Percentiles rank a stretch among this genome's conserved stretches.
phyloP scores from a whole-genome alignment of 805 yeast species.

The Starmerella powellii region DNA sequence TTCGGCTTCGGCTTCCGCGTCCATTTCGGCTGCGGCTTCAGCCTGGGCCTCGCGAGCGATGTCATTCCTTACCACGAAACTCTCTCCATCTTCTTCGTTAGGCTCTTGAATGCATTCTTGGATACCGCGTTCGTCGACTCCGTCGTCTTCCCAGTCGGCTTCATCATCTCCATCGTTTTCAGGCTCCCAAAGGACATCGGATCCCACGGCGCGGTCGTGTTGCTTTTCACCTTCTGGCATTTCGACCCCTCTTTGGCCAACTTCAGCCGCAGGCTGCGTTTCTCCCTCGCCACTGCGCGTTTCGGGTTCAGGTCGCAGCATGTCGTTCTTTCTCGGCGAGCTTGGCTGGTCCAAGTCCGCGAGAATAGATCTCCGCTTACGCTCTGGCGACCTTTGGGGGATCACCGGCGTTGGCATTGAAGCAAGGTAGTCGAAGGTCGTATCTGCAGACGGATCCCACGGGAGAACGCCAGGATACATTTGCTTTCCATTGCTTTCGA shows the following conservation, averaged over 20 bases:
- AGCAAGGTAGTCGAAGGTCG: slow-evolving; percentile 4
- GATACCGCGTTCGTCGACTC: too few species aligned
- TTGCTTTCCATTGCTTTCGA: too few species aligned
- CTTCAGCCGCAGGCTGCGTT: too few species aligned
- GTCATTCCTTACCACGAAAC: slow-evolving; percentile 1
- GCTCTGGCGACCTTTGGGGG: slow-evolving; percentile 10
- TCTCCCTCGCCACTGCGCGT: too few species aligned
- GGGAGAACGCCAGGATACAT: slow-evolving; percentile 2
- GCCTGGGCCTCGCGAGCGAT: neutral
- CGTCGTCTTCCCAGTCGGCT: neutral
- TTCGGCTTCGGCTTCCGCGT: too few species aligned
- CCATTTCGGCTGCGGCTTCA: neutral
- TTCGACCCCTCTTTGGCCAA: too few species aligned
- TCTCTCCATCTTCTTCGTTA: neutral
- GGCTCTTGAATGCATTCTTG: too few species aligned
- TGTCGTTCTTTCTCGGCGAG: too few species aligned
- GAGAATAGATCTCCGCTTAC: slow-evolving; percentile 2
- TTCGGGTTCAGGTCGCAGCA: too few species aligned
- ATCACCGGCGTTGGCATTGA: slow-evolving; percentile 8
- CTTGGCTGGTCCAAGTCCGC: too few species aligned
- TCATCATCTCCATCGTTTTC: neutral
- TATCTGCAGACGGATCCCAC: slow-evolving; percentile 6
- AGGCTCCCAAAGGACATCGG: slow-evolving; percentile 1
- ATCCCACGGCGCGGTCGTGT: neutral
- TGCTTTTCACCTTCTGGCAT: neutral